Conservation (phyloP, 1,284 basidiomycete genomes). For the Irpex lacteus region DNA sequence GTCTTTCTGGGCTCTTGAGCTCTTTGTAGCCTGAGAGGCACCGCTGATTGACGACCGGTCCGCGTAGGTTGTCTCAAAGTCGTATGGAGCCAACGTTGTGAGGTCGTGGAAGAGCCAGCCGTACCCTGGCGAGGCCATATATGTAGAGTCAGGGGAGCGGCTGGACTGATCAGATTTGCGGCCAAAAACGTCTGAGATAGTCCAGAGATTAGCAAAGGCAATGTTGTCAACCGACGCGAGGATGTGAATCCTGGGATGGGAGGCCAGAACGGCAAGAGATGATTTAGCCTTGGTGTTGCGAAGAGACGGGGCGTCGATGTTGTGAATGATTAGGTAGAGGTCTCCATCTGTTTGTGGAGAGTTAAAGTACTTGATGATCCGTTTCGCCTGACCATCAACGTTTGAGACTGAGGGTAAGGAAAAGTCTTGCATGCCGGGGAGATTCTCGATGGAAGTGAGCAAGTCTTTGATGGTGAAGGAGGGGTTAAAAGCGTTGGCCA, state of each 20-base stretch:
- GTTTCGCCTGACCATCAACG: conserved; percentile 60
- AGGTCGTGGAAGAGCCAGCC: conserved; percentile 88
- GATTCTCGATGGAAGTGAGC: conserved; percentile 60
- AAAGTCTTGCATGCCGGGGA: conserved; percentile 48
- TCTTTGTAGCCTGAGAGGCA: conserved; percentile 31
- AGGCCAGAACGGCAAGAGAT: conserved; percentile 67
- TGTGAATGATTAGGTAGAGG: conserved; percentile 83
- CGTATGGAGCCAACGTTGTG: conserved; percentile 81
- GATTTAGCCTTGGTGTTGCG: conserved; percentile 61
- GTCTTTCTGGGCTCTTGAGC: conserved; percentile 7
- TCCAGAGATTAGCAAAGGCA: conserved; percentile 78
- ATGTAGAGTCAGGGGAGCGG: not conserved
- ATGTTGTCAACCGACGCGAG: conserved; percentile 85
- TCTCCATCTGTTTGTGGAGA: conserved; percentile 26
- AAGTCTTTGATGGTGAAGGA: conserved; percentile 70
- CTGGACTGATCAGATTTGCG: conserved; percentile 37
- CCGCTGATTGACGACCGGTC: conserved; percentile 64
- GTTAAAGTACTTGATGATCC: conserved; percentile 63
- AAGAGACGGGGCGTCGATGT: conserved; percentile 76
- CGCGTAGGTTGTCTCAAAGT: conserved; percentile 69
- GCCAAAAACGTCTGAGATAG: conserved; percentile 54
- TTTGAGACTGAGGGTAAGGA: conserved; percentile 27
- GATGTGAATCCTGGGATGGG: conserved; percentile 73
- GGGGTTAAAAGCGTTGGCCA: conserved; percentile 81
- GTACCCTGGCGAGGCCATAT: conserved; percentile 39